Evolutionary conservation across 768 basidiomycete genomes (phyloP), one percentile per base, ranked within the genome.

Genomic region (Podaxis mareebaensis): DNA sequence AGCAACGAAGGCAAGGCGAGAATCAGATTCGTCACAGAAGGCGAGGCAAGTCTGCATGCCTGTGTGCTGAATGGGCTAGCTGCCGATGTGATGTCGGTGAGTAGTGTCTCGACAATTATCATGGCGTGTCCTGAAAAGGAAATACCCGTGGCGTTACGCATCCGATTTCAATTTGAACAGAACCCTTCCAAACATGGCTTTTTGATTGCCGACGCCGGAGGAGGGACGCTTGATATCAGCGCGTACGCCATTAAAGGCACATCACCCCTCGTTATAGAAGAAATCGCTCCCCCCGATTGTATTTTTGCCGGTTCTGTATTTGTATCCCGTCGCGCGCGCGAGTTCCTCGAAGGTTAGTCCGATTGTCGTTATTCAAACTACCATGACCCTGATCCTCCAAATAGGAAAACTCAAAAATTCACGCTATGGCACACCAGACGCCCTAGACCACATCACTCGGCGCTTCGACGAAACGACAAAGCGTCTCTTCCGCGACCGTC

Each of bases 401-500:
- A 26, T 71, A 92, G 91, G 85, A 63, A 92, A 92, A 73, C 83
- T 93, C 63, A 86, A 81, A 68, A 79, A 77, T 67, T 92, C 90
- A 20, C 89, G 82, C 75, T 93, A 92, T 66, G 89, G 91, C 53
- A 83, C 85, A 2, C 71, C 83, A 2, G 91, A 89, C 69, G 79
- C 88, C 3, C 77, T 93, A 7, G 91, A 92, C 58, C 91, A 93
- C 67, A 91, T 93, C 69, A 88, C 91, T 4, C 86, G 87, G 66
- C 83, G 86, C 15, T 93, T 93, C 71, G 90, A 93, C 61, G 91
- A 93, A 73, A 91, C 90, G 0, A 93, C 91, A 3, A 93, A 93
- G 70, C 84, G 90, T 30, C 74, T 92, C 0, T 93, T 93, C 73
- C 83, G 90, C 3, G 87, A 90, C 64, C 80, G 80, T 68, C 83